Conservation (phyloP, 495 filamentous ascomycete genomes). For the Hypomontagnella submonticulosa region DNA sequence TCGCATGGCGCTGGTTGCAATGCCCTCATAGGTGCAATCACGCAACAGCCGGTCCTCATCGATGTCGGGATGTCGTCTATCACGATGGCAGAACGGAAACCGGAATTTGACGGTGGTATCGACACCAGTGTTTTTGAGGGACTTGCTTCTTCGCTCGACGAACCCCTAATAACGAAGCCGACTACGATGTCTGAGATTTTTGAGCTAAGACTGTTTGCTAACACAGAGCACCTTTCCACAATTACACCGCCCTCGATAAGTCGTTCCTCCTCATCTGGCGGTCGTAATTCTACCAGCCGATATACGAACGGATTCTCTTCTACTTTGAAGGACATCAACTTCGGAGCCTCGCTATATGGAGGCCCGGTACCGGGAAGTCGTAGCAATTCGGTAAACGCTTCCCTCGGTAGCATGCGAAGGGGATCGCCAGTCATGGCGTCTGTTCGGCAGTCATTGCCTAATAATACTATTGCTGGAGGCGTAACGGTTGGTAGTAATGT, state of each 20-base stretch:
- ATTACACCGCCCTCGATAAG: constrained; percentile 50
- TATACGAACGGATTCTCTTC: constrained; percentile 28
- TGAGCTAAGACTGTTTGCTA: constrained; percentile 79
- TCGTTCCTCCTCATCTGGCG: constrained; percentile 37
- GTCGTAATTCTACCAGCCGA: constrained; percentile 33
- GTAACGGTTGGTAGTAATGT: constrained; percentile 51
- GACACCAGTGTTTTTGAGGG: constrained; percentile 39
- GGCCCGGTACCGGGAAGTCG: constrained; percentile 37
- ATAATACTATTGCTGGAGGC: constrained; percentile 38
- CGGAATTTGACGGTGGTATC: constrained; percentile 44
- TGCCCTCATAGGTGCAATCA: constrained; percentile 90
- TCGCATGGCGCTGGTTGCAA: constrained; percentile 99
- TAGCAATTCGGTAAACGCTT: constrained; percentile 47
- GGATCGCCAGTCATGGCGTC: constrained; percentile 26
- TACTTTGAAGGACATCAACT: constrained; percentile 34
- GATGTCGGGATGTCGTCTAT: constrained; percentile 91
- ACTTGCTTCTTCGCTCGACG: constrained; percentile 42
- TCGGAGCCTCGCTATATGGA: constrained; percentile 48
- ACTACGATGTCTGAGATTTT: constrained; percentile 61
- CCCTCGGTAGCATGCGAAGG: constrained; percentile 48
- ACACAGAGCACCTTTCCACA: constrained; percentile 77
- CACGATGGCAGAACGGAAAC: constrained; percentile 84
- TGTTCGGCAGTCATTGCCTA: constrained; percentile 15
- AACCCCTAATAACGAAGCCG: constrained; percentile 39
- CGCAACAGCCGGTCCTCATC: constrained; percentile 85